A percentile compares a stretch with the other conserved stretches of the same genome.
phyloP scores from a whole-genome alignment of 148 eudicot species.

The Linanthus parryae region DNA sequence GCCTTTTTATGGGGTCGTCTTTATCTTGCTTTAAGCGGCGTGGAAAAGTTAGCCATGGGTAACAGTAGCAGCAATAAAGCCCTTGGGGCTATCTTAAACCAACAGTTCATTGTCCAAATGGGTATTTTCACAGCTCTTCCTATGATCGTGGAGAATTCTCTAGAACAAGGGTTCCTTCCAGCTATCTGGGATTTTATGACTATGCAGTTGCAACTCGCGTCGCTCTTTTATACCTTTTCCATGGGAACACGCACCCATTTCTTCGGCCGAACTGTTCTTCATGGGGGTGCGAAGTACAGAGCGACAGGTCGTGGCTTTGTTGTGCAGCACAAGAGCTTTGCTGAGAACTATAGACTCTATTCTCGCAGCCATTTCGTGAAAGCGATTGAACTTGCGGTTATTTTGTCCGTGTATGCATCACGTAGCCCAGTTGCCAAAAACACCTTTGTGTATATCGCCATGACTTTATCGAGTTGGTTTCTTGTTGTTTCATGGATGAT shows the following conservation, averaged over 20 bases:
- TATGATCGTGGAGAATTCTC: conserved; percentile 89
- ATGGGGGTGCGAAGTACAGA: conserved; percentile 91
- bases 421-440: conserved; percentile 53
- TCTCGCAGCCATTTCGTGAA: conserved; percentile 95
- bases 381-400: conserved; percentile 86
- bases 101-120: conserved; percentile 78
- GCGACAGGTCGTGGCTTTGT: conserved; percentile 97
- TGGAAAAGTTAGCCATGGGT: conserved; percentile 36
- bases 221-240: conserved; percentile 78
- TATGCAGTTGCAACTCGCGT: conserved; percentile 81
- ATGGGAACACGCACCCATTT: conserved; percentile 83
- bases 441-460: conserved; percentile 72
- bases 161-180: conserved; percentile 85
- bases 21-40: conserved; percentile 87
- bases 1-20: conserved; percentile 89
- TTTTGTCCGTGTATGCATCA: conserved; percentile 67
- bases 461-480: conserved; percentile 80
- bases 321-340: conserved; percentile 75
- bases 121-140: conserved; percentile 94
- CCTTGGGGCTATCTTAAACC: conserved; percentile 69
- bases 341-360: conserved; percentile 78
- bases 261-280: conserved; percentile 90
- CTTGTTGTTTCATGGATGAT: conserved; percentile 86
- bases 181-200: conserved; percentile 84
- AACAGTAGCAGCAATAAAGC: conserved; percentile 55